phyloP scores from a whole-genome alignment of 2,329 filamentous ascomycete species.

The Grosmannia clavigera region DNA sequence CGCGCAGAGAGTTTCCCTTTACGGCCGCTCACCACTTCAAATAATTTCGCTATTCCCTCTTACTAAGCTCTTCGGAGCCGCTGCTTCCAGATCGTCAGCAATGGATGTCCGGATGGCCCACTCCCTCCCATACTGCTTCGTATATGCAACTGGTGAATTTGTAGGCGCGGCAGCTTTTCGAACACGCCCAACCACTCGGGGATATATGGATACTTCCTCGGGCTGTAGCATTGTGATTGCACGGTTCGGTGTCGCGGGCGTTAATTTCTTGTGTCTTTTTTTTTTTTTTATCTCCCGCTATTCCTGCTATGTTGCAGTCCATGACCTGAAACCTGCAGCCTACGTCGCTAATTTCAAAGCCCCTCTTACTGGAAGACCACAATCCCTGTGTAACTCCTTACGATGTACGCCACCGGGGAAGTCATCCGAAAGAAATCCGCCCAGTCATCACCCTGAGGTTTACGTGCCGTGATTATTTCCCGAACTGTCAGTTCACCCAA shows the following conservation, averaged over 20 bases:
- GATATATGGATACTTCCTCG: not conserved
- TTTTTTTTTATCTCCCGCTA: not conserved
- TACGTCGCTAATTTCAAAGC: not conserved
- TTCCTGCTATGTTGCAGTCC: not conserved
- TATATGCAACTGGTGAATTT: not conserved
- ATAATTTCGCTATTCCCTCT: not conserved
- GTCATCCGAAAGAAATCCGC: not conserved
- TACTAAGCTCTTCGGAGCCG: not conserved
- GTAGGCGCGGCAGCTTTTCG: not conserved
- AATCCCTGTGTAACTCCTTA: not conserved
- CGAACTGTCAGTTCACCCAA: not conserved
- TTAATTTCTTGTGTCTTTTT: not conserved
- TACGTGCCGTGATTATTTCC: not conserved
- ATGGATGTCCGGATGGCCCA: not conserved
- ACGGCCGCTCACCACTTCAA: not conserved
- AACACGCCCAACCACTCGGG: not conserved
- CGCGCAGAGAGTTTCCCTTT: not conserved
- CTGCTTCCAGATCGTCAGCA: not conserved
- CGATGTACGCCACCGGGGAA: not conserved
- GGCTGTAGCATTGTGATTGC: not conserved
- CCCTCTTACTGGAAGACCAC: not conserved
- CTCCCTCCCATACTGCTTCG: not conserved
- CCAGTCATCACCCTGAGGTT: not conserved
- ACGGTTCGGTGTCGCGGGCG: not conserved
- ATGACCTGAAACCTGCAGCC: not conserved